phyloP scores from a whole-genome alignment of 352 stramenopile genomes.

The Phytophthora citrophthora region DNA sequence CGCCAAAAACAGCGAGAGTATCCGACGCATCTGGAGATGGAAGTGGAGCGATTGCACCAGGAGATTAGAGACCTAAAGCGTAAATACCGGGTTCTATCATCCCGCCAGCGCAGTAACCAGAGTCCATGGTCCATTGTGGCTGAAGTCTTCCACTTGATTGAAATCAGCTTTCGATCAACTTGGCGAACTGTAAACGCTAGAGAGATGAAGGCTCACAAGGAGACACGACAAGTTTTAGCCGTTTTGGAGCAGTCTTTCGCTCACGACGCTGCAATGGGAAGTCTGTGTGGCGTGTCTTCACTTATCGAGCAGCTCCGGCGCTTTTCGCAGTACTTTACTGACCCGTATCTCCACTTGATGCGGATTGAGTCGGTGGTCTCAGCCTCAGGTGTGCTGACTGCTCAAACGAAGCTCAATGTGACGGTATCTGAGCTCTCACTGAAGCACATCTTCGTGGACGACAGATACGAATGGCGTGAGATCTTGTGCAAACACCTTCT shows the following conservation, averaged over 20 bases:
- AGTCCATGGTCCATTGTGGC: constrained; percentile 15
- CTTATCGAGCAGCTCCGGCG: constrained; percentile 17
- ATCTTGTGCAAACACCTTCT: constrained; percentile 3
- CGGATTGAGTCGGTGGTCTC: constrained; percentile 9
- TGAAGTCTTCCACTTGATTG: constrained; percentile 12
- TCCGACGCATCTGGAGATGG: constrained; percentile 7
- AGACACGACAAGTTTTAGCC: constrained; percentile 1
- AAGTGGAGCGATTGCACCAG: constrained; percentile 7
- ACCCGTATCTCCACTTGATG: constrained; percentile 5
- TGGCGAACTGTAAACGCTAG: constrained; percentile 2
- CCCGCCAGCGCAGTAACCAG: constrained; percentile 12
- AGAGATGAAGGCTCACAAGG: constrained; percentile 11
- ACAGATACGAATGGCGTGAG: neutral
- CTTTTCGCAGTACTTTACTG: constrained; percentile 18
- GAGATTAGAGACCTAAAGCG: constrained; percentile 9
- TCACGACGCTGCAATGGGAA: constrained; percentile 10
- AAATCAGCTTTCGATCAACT: constrained; percentile 14
- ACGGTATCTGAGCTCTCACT: constrained; percentile 21
- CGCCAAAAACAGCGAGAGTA: constrained; percentile 6
- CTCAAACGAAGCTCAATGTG: constrained; percentile 8
- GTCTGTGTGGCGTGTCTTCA: neutral
- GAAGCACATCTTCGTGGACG: constrained; percentile 4
- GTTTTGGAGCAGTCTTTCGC: constrained; percentile 9
- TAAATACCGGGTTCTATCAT: constrained; percentile 17
- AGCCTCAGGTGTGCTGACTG: constrained; percentile 3